Conservation (phyloP, 192 early-diverging fungal species). For the Linnemannia schmuckeri region DNA sequence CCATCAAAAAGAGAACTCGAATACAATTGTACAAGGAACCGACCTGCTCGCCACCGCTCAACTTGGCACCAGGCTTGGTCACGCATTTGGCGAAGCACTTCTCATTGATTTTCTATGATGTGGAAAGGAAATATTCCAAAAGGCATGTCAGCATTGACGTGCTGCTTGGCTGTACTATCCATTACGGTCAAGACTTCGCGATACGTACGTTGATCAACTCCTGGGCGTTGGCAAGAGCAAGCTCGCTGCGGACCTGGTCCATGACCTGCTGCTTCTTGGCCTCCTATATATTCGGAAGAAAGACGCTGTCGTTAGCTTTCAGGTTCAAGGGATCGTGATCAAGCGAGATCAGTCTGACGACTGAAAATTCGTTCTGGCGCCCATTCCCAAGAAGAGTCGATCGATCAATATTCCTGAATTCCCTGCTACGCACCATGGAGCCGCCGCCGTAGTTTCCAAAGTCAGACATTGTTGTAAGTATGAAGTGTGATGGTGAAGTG, state of each 20-base stretch:
- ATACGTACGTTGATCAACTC: slow-evolving; percentile 81
- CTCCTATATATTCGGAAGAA: slow-evolving; percentile 20
- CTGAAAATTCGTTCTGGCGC: not conserved
- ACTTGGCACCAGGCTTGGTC: slow-evolving; percentile 75
- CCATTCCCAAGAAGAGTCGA: slow-evolving; percentile 3
- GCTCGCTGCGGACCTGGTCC: slow-evolving; percentile 80
- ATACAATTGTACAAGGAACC: slow-evolving; percentile 9
- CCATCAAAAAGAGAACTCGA: not conserved
- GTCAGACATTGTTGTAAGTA: slow-evolving; percentile 47
- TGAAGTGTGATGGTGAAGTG: slow-evolving; percentile 7
- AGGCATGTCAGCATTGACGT: not conserved
- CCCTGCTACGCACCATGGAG: slow-evolving; percentile 44
- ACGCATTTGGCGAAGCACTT: slow-evolving; percentile 91
- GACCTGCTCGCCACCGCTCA: slow-evolving; percentile 80
- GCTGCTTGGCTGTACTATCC: too few species aligned
- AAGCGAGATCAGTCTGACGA: not conserved
- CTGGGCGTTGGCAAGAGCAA: slow-evolving; percentile 86
- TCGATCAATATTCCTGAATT: not conserved
- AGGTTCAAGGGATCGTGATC: not conserved
- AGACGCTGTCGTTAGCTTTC: not conserved
- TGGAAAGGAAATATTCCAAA: not conserved
- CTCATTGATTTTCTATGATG: slow-evolving; percentile 84
- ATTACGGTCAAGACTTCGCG: too few species aligned
- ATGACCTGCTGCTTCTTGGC: slow-evolving; percentile 81
- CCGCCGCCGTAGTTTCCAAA: slow-evolving; percentile 54